Conservation (phyloP, 495 filamentous ascomycete genomes). For the Penicillium bialowiezense region DNA sequence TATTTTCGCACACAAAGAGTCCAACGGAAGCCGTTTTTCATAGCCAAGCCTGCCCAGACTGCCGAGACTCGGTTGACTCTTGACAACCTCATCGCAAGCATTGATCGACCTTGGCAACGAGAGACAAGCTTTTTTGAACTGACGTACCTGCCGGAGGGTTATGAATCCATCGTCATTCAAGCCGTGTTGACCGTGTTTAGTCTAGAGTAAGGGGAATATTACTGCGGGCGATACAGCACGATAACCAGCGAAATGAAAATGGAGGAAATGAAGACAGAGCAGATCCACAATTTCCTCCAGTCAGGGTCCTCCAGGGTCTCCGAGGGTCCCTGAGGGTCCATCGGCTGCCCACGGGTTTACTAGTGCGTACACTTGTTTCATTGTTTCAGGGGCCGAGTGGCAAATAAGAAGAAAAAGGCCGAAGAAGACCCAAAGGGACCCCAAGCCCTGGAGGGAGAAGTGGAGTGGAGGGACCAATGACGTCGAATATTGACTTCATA, state of each 20-base stretch:
- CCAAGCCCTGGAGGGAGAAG: no score
- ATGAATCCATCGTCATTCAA: background rate
- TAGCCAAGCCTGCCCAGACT: background rate
- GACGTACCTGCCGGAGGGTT: background rate
- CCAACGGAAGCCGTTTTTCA: no score
- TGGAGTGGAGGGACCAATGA: slow-evolving; percentile 1
- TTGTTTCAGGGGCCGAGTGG: slow-evolving; percentile 9
- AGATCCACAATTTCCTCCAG: background rate
- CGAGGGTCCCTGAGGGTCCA: no score
- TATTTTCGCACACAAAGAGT: background rate
- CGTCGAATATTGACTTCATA: background rate
- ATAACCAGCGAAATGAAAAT: background rate
- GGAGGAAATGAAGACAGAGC: background rate
- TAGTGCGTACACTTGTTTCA: slow-evolving; percentile 7
- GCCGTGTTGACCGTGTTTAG: background rate
- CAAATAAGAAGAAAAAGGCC: background rate
- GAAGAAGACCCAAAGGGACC: no score
- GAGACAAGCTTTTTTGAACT: slow-evolving; percentile 10
- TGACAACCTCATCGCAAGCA: slow-evolving; percentile 4
- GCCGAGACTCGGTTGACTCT: slow-evolving; percentile 4
- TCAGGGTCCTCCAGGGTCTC: slow-evolving; percentile 1
- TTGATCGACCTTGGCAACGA: slow-evolving; percentile 11
- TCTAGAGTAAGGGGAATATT: background rate
- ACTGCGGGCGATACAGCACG: background rate
- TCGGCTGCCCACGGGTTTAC: background rate